These are phyloP conservation scores for Cystofilobasidium capitatum DNA, from an alignment of 768 basidiomycete species.

Conservation along the genomic window DNA sequence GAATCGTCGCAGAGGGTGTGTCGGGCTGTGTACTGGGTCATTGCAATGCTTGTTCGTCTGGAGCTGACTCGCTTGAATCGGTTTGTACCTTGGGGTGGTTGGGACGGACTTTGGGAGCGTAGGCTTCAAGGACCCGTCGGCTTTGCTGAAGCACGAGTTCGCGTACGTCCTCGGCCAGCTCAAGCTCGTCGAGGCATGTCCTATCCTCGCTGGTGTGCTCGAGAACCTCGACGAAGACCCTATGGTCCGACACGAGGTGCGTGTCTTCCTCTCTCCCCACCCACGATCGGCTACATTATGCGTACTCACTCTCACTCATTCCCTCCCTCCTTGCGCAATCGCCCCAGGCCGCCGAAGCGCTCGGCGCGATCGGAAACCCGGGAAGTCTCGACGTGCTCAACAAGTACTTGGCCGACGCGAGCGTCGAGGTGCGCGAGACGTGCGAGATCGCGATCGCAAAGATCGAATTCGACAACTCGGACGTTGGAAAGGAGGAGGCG, in stretches of 20 bases:
- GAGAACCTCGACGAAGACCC: conserved; percentile 63
- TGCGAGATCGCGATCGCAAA: conserved; percentile 94
- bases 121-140: conserved; percentile 81
- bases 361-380: conserved; percentile 77
- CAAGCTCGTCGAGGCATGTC: conserved; percentile 60
- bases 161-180: conserved; percentile 96
- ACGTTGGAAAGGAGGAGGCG: conserved; percentile 36
- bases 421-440: conserved; percentile 67
- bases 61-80: background rate
- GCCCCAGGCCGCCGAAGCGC: conserved; percentile 85
- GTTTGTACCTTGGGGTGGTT: background rate
- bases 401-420: conserved; percentile 61
- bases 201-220: conserved; percentile 67
- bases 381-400: conserved; percentile 59
- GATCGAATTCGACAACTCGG: conserved; percentile 70
- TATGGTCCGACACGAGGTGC: conserved; percentile 95
- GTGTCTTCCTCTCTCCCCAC: conserved; percentile 27
- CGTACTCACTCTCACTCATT: background rate
- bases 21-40: background rate
- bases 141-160: conserved; percentile 88
- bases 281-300: background rate
- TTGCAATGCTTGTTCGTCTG: background rate
- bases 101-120: background rate
- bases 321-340: background rate
- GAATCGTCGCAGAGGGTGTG: conserved; percentile 74